phyloP scores from a whole-genome alignment of 805 yeast genomes.

The Yamadazyma nakazawae region DNA sequence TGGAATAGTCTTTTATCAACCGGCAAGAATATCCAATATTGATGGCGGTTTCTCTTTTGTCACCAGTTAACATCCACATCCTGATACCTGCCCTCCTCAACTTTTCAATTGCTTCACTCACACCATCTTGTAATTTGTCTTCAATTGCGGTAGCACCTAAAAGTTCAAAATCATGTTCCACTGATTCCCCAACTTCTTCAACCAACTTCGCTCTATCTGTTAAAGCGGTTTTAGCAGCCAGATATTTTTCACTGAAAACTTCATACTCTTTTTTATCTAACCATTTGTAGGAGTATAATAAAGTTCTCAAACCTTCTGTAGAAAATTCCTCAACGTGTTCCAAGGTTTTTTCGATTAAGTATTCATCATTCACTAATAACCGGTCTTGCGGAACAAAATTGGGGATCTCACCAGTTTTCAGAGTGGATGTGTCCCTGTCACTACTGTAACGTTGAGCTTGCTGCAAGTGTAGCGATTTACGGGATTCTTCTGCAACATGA shows the following conservation, averaged over 20 bases:
- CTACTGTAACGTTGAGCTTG: slow-evolving; percentile 55
- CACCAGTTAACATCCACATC: slow-evolving; percentile 99
- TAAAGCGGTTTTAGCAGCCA: slow-evolving; percentile 74
- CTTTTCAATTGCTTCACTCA: slow-evolving; percentile 89
- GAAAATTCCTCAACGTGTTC: slow-evolving; percentile 93
- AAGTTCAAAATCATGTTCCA: slow-evolving; percentile 68
- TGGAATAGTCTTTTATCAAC: slow-evolving; percentile 87
- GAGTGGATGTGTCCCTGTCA: slow-evolving; percentile 11
- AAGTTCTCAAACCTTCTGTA: slow-evolving; percentile 89
- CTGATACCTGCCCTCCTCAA: slow-evolving; percentile 89
- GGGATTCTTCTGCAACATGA: slow-evolving; percentile 49
- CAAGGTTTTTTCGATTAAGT: slow-evolving; percentile 75
- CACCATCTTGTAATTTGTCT: slow-evolving; percentile 96
- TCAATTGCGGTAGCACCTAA: slow-evolving; percentile 96
- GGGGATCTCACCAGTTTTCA: background rate
- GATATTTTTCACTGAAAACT: slow-evolving; percentile 64
- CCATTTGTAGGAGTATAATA: slow-evolving; percentile 79
- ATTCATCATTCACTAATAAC: slow-evolving; percentile 67
- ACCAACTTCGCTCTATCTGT: slow-evolving; percentile 62
- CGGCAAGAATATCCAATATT: slow-evolving; percentile 95
- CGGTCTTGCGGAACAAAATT: slow-evolving; percentile 43
- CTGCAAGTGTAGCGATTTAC: slow-evolving; percentile 56
- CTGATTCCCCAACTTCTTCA: slow-evolving; percentile 65
- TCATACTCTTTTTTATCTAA: slow-evolving; percentile 55
- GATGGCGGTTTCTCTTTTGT: slow-evolving; percentile 95